Percentiles rank a stretch among this genome's conserved stretches.
Evolutionary conservation across 805 yeast genomes (phyloP).

Genomic region (Yamadazyma philogaea): DNA sequence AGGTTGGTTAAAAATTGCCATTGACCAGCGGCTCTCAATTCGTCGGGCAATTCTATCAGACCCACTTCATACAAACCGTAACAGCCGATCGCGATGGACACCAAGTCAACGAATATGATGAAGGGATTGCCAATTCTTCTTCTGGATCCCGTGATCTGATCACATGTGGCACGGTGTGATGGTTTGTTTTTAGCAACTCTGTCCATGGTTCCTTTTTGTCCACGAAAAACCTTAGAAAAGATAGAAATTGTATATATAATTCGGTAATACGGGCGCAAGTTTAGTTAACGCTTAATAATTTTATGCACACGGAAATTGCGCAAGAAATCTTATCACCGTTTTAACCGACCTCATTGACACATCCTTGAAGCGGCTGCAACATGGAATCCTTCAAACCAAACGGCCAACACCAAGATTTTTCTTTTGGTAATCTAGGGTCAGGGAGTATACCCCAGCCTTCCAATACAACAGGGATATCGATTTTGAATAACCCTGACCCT

Average conservation of each 20-base stretch:
- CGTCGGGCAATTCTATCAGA: constrained; percentile 43
- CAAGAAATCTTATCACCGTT: constrained; percentile 7
- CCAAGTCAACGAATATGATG: constrained; percentile 22
- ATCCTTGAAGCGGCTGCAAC: constrained; percentile 2
- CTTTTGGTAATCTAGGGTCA: not conserved
- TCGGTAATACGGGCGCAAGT: not conserved
- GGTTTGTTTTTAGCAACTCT: not conserved
- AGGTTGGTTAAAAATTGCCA: constrained; percentile 71
- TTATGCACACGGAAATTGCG: not conserved
- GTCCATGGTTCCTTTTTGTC: not conserved
- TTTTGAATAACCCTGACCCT: not conserved
- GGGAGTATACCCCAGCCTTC: not conserved
- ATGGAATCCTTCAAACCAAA: not conserved
- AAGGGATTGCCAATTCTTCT: constrained; percentile 27
- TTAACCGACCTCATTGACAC: constrained; percentile 5
- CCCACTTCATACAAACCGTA: constrained; percentile 24
- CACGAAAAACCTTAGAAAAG: not conserved
- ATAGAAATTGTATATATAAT: no score
- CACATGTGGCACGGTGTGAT: not conserved
- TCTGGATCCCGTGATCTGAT: not conserved
- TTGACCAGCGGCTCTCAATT: constrained; percentile 57
- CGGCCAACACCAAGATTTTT: not conserved
- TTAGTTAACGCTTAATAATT: not conserved
- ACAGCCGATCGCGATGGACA: constrained; percentile 26
- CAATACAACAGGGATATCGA: not conserved